Evolutionary conservation across 2,329 filamentous ascomycete species (phyloP), one percentile per base, ranked within the genome.

Genomic region (Xylariaceae sp.): DNA sequence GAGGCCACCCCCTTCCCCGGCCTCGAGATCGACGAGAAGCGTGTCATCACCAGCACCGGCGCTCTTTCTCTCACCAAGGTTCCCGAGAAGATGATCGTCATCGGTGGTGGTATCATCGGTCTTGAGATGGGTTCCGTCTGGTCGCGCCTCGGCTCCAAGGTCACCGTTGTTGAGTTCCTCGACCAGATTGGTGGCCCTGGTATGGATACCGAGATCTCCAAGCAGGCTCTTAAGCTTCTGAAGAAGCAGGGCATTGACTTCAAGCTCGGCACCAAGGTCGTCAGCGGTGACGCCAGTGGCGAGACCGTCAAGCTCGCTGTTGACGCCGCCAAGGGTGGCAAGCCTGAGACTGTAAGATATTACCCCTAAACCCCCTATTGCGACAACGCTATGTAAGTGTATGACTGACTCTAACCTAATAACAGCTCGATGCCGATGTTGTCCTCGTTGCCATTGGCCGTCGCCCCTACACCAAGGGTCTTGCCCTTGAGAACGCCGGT

Each of bases 61-160:
- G 94, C 94, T 66, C 88, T 99, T 72, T 83, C 92, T 47, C 83
- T 99, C 62, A 83, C 90, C 71, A 84, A 96, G 80, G 89, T 99
- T 44, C 94, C 94, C 49, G 92, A 97, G 83, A 94, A 90, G 78
- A 88, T 99, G 89, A 82, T 95, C 65, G 94, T 99, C 70, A 97
- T 99, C 73, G 94, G 94, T 69, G 94, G 94, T 74, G 94, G 94
- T 75, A 99, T 99, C 76, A 99, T 99, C 72, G 94, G 94, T 74
- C 86, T 99, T 48, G 94, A 99, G 79, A 99, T 99, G 94, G 91
- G 81, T 65, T 97, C 93, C 56, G 94, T 99, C 56, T 99, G 94
- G 94, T 96, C 92, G 62, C 86, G 94, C 71, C 82, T 99, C 63
- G 94, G 94, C 65, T 77, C 92, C 65, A 90, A 97, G 78, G 94